Conservation (phyloP, 1,139 yeast genomes). For the Hyphopichia wangnamkhiaoensis region DNA sequence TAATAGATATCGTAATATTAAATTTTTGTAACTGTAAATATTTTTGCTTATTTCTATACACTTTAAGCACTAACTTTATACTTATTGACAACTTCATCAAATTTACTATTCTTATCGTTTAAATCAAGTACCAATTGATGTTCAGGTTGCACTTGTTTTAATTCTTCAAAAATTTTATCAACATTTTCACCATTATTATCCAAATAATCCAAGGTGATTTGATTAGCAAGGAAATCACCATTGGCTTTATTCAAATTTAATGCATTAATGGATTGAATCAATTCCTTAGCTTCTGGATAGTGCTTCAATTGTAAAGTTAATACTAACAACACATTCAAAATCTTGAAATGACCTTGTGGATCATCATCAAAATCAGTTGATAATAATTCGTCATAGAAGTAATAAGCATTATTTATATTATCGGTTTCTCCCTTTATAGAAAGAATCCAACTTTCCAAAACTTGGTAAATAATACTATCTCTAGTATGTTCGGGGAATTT, state of each 20-base stretch:
- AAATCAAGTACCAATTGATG: conserved; percentile 56
- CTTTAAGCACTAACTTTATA: conserved; percentile 39
- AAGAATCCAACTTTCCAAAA: conserved; percentile 67
- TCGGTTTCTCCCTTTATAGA: conserved; percentile 57
- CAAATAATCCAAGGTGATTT: conserved; percentile 54
- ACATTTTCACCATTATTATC: conserved; percentile 46
- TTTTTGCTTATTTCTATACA: background rate
- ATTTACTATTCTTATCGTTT: conserved; percentile 51
- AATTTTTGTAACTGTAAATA: background rate
- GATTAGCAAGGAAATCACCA: conserved; percentile 59
- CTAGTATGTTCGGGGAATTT: conserved; percentile 50
- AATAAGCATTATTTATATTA: conserved; percentile 60
- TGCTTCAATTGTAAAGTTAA: conserved; percentile 48
- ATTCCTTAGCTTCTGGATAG: conserved; percentile 48
- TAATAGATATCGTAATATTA: background rate
- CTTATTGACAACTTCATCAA: conserved; percentile 59
- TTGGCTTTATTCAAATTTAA: conserved; percentile 31
- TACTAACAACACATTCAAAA: conserved; percentile 40
- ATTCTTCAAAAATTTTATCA: conserved; percentile 38
- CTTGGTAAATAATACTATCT: conserved; percentile 67
- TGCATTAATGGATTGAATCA: conserved; percentile 43
- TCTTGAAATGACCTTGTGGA: conserved; percentile 34
- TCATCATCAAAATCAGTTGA: conserved; percentile 47
- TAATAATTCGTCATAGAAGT: conserved; percentile 72
- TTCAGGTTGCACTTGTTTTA: conserved; percentile 43